Evolutionary conservation across 352 stramenopile genomes (phyloP), one percentile per base, ranked within the genome.

Genomic region (Phytopythium aichiense): DNA sequence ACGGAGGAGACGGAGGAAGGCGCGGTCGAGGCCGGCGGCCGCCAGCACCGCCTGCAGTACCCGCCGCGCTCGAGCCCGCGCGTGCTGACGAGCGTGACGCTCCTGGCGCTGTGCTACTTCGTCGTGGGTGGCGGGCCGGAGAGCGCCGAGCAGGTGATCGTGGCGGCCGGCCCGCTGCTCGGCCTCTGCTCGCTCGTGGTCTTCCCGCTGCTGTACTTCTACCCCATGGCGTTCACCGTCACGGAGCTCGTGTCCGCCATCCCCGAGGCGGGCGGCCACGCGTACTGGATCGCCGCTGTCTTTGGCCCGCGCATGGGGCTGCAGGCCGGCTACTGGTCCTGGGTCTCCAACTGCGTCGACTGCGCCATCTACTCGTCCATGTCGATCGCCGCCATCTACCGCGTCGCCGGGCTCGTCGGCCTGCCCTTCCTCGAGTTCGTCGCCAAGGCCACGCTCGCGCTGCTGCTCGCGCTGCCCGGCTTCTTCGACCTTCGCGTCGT

Each of bases 261-360:
- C 55, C 79, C 79, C 20, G 75, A 75, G 38, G 64, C 63, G 7
- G 79, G 75, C 18, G 77, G 79, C 43, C 73, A 89, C 38, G 79
- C 79, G 37, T 89, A 89, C 60, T 92, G 84, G 84, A 72, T 89
- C 31, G 75, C 74, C 11, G 60, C 84, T 33, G 81, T 81, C 20
- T 91, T 92, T 35, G 84, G 84, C 1, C 79, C 79, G 4, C 74
- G 65, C 22, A 88, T 74, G 72, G 87, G 84, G 3, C 87, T 95
- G 43, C 84, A 91, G 43, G 79, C 83, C 1, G 83, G 82, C 8
- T 95, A 91, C 68, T 95, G 87, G 84, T 84, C 73, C 11, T 95
- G 86, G 86, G 69, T 94, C 40, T 77, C 81, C 25, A 91, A 89
- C 56, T 88, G 81, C 56, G 72, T 94, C 69, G 75, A 90, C 64